Evolutionary conservation across 371 early-diverging fungal species (phyloP).

Genomic region (Mycotypha africana): DNA sequence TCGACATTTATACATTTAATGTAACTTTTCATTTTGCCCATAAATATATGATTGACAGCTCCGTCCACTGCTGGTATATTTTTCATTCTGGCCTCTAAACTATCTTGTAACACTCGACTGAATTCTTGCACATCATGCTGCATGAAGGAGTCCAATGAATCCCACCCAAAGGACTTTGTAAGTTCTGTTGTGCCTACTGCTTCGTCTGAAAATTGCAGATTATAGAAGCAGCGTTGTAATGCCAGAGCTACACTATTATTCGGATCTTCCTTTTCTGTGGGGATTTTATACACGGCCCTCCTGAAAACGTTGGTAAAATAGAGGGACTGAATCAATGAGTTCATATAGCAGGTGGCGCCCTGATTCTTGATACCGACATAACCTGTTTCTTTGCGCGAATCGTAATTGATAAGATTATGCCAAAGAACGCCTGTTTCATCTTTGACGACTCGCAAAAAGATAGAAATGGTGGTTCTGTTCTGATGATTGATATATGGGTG

Average conservation of each 20-base stretch:
- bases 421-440: conserved; percentile 93
- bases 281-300: conserved; percentile 85
- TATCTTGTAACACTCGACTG: conserved; percentile 93
- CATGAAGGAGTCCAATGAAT: conserved; percentile 87
- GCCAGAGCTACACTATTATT: conserved; percentile 82
- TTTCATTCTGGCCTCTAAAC: conserved; percentile 88
- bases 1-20: conserved; percentile 91
- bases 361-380: conserved; percentile 96
- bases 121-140: conserved; percentile 98
- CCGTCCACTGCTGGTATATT: conserved; percentile 73
- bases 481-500: conserved; percentile 42
- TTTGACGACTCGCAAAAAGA: conserved; percentile 74
- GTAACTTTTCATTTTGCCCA: conserved; percentile 93
- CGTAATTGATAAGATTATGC: conserved; percentile 88
- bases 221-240: conserved; percentile 92
- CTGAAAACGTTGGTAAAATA: conserved; percentile 94
- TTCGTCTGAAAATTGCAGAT: conserved; percentile 63
- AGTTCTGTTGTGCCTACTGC: conserved; percentile 82
- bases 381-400: conserved; percentile 87
- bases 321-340: conserved; percentile 97
- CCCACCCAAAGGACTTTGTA: conserved; percentile 97
- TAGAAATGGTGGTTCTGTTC: conserved; percentile 60
- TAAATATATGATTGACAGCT: conserved; percentile 86
- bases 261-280: conserved; percentile 84
- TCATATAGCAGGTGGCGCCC: conserved; percentile 99